Percentiles rank a stretch among this genome's conserved stretches.
Evolutionary conservation across 192 early-diverging fungal species (phyloP).

Genomic region (Coemansia sp.): DNA sequence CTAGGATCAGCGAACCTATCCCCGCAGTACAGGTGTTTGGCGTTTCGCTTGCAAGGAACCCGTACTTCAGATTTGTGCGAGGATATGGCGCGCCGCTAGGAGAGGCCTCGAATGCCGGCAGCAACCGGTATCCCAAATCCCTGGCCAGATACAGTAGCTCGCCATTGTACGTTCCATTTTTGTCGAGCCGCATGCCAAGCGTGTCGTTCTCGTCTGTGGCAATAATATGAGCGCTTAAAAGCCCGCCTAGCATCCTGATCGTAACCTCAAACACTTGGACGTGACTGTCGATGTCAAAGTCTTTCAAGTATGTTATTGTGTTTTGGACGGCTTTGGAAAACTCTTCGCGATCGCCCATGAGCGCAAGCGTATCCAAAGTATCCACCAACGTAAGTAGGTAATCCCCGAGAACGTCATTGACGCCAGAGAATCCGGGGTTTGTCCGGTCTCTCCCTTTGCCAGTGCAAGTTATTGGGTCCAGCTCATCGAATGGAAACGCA

Average conservation of each 20-base stretch:
- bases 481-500: constrained; percentile 90
- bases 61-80: constrained; percentile 70
- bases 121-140: constrained; percentile 77
- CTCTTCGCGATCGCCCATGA: constrained; percentile 63
- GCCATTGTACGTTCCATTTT: constrained; percentile 63
- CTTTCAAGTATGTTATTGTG: constrained; percentile 61
- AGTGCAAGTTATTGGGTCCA: constrained; percentile 79
- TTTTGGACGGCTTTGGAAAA: constrained; percentile 68
- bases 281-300: constrained; percentile 79
- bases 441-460: constrained; percentile 69
- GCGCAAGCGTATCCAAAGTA: constrained; percentile 80
- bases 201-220: constrained; percentile 66
- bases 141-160: constrained; percentile 76
- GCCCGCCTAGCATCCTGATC: constrained; percentile 85
- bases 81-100: constrained; percentile 81
- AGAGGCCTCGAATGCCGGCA: constrained; percentile 85
- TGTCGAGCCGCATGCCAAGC: constrained; percentile 53
- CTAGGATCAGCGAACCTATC: constrained; percentile 86
- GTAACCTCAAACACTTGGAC: constrained; percentile 97
- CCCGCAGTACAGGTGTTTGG: constrained; percentile 80
- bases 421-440: constrained; percentile 53
- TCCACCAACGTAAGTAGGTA: constrained; percentile 93
- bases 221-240: constrained; percentile 86
- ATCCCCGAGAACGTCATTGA: constrained; percentile 96
- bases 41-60: constrained; percentile 67